Conservation (phyloP, 2,329 filamentous ascomycete genomes). For the Neofusicoccum laricinum region DNA sequence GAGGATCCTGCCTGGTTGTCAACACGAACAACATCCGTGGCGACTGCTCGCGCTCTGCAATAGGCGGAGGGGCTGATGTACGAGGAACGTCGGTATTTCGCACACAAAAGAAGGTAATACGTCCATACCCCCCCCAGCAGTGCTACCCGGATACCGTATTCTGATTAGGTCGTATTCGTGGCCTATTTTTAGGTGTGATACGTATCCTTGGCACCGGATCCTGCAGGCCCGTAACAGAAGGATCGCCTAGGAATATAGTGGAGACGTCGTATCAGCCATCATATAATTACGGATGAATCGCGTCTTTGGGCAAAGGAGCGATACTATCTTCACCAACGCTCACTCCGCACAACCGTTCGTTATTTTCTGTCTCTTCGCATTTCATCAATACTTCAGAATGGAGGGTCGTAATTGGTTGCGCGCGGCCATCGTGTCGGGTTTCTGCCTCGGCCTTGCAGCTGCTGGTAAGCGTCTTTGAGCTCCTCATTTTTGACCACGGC, state of each 20-base stretch:
- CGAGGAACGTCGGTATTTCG: no score
- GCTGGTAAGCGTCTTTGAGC: not conserved
- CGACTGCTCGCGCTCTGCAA: no score
- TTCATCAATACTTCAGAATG: not conserved
- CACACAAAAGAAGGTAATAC: no score
- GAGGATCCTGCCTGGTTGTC: no score
- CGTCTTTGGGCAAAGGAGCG: not conserved
- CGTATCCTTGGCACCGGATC: not conserved
- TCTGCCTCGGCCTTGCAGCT: not conserved
- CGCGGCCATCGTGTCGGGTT: not conserved
- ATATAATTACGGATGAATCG: not conserved
- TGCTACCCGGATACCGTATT: no score
- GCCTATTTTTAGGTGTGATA: not conserved
- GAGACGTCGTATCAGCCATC: slow-evolving; percentile 1
- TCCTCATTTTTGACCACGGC: not conserved
- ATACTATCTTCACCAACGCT: not conserved
- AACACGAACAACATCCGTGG: no score
- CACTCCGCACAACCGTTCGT: not conserved
- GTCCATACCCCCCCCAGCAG: no score
- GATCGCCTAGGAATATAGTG: no score
- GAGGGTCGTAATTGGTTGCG: not conserved
- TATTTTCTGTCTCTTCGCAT: not conserved
- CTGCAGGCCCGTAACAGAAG: not conserved
- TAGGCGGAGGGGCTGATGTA: no score
- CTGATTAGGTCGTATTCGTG: not conserved